Conservation (phyloP, 345 rosid species). For the Limnanthes douglasii region DNA sequence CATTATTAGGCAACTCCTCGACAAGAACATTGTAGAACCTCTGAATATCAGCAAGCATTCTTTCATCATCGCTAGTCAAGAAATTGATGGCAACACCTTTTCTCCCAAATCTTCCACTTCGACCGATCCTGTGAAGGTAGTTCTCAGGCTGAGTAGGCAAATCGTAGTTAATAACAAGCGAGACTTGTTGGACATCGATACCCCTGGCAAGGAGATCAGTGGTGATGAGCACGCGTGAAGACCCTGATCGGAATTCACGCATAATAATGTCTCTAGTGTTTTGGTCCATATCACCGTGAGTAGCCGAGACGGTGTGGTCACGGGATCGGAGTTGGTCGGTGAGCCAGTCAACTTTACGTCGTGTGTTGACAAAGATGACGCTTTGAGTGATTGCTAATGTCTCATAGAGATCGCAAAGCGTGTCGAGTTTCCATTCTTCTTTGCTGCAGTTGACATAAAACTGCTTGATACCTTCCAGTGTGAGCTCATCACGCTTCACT, state of each 20-base stretch:
- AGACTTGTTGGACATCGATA: slow-evolving; percentile 44
- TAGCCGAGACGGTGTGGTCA: slow-evolving; percentile 42
- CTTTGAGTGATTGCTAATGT: slow-evolving; percentile 39
- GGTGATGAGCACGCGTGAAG: slow-evolving; percentile 41
- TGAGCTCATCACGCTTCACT: slow-evolving; percentile 41
- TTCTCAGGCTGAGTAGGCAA: slow-evolving; percentile 40
- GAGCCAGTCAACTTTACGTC: slow-evolving; percentile 55
- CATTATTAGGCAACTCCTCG: slow-evolving; percentile 34
- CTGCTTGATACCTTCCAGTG: slow-evolving; percentile 39
- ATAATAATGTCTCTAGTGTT: slow-evolving; percentile 37
- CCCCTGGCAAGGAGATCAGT: slow-evolving; percentile 44
- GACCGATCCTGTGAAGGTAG: slow-evolving; percentile 41
- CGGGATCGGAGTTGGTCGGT: slow-evolving; percentile 29
- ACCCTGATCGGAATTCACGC: slow-evolving; percentile 38
- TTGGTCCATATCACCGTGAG: slow-evolving; percentile 45
- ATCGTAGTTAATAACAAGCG: slow-evolving; percentile 36
- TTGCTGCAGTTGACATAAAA: slow-evolving; percentile 33
- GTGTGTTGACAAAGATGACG: slow-evolving; percentile 37
- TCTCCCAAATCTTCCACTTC: slow-evolving; percentile 36
- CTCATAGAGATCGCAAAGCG: slow-evolving; percentile 59
- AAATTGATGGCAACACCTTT: slow-evolving; percentile 40
- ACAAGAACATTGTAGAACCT: slow-evolving; percentile 31
- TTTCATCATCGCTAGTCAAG: slow-evolving; percentile 26
- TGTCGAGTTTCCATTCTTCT: slow-evolving; percentile 68
- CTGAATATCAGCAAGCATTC: slow-evolving; percentile 33